Percentiles rank a stretch among this genome's conserved stretches.
Evolutionary conservation across 2,329 filamentous ascomycete species (phyloP).

Genomic region (Helminthosporium solani): DNA sequence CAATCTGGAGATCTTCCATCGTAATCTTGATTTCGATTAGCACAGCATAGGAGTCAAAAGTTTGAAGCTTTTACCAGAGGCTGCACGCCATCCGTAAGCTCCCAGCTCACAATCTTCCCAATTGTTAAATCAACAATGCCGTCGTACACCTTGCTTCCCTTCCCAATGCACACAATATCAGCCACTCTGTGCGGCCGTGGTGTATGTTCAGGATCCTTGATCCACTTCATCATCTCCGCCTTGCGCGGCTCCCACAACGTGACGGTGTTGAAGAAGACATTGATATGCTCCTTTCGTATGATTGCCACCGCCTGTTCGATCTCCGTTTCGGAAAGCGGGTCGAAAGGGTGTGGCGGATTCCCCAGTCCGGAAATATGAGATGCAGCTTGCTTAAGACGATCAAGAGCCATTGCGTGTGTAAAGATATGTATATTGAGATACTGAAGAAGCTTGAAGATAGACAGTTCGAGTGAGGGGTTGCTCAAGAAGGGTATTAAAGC

Average conservation of each 20-base stretch:
- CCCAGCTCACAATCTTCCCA: conserved; percentile 70
- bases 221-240: conserved; percentile 77
- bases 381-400: conserved; percentile 64
- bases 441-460: conserved; percentile 5
- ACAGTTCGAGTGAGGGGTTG: conserved; percentile 3
- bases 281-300: conserved; percentile 67
- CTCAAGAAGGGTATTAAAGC: conserved; percentile 25
- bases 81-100: conserved; percentile 72
- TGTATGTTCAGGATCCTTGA: conserved; percentile 62
- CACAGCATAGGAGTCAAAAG: neutral
- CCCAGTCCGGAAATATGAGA: conserved; percentile 60
- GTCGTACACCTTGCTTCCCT: conserved; percentile 78
- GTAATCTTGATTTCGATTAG: conserved; percentile 62
- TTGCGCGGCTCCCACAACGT: conserved; percentile 84
- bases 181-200: conserved; percentile 70
- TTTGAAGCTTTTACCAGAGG: conserved; percentile 62
- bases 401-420: conserved; percentile 56
- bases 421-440: conserved; percentile 1
- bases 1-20: conserved; percentile 82
- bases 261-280: conserved; percentile 83
- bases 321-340: conserved; percentile 71
- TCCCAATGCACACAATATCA: conserved; percentile 79
- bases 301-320: conserved; percentile 70
- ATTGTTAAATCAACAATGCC: conserved; percentile 73
- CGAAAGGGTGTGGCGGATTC: conserved; percentile 67